Conservation (phyloP, 2,329 filamentous ascomycete genomes). For the Orbilia blumenaviensis region DNA sequence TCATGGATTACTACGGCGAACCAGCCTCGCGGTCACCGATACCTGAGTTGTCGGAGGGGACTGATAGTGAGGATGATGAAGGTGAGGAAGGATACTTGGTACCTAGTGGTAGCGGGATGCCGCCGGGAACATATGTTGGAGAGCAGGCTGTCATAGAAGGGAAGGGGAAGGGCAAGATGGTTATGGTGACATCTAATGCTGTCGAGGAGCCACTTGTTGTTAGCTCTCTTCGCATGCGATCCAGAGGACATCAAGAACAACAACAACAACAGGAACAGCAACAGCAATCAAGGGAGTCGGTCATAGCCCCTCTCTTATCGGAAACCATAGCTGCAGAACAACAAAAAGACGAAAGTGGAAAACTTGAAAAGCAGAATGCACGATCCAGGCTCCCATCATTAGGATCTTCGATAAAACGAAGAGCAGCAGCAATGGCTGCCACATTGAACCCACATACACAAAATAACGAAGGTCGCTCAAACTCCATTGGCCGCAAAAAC, state of each 20-base stretch:
- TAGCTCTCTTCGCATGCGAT: not conserved
- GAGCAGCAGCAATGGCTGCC: constrained; percentile 36
- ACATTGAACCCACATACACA: constrained; percentile 6
- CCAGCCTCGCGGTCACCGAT: constrained; percentile 21
- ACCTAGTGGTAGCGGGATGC: not conserved
- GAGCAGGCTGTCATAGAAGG: constrained; percentile 1
- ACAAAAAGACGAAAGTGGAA: not conserved
- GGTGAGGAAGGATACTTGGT: constrained; percentile 28
- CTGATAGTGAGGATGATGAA: constrained; percentile 23
- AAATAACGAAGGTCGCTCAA: constrained; percentile 11
- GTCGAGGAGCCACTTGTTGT: constrained; percentile 21
- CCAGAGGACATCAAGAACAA: not conserved
- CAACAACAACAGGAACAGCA: not conserved
- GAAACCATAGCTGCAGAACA: constrained; percentile 19
- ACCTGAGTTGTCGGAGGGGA: constrained; percentile 8
- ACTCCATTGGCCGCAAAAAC: constrained; percentile 18
- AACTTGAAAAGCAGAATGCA: not conserved
- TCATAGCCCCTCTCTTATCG: constrained; percentile 28
- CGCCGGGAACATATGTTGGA: not conserved
- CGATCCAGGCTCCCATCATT: constrained; percentile 34
- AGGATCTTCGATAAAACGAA: constrained; percentile 34
- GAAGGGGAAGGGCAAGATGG: constrained; percentile 24
- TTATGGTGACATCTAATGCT: not conserved
- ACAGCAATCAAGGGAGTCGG: constrained; percentile 10
- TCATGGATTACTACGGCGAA: constrained; percentile 41